Evolutionary conservation across 371 early-diverging fungal genomes (phyloP), one percentile per base, ranked within the genome.

Genomic region (Phascolomyces articulosus): DNA sequence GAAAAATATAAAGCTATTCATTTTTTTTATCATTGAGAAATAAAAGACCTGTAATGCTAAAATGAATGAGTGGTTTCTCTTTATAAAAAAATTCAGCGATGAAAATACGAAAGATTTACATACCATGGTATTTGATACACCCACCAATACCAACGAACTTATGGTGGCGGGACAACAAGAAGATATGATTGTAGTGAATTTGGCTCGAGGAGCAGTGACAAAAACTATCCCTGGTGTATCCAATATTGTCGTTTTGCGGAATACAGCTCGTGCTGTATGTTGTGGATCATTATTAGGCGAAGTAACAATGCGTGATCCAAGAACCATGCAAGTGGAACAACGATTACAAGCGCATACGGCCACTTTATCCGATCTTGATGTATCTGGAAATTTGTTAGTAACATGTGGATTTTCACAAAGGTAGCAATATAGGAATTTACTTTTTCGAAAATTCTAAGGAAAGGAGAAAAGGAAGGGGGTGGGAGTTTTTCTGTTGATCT

Each of bases 401-500:
- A 93, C 92, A 0, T 92, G 93, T 72, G 95, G 95, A 10, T 93
- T 88, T 70, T 92, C 93, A 7, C 83, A 81, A 65, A 66, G 83
- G 86, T 84, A 73, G 41, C 18, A n/a, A 27, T 26, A 48, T 3
- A 40, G 8, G 53, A 26, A 44, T 44, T 44, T n/a, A n/a, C n/a
- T n/a, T n/a, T n/a, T n/a, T n/a, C n/a, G n/a, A 16, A 44, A 44
- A 44, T 13, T 18, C 4, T 13, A 44, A n/a, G 0, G 16, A 44
- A n/a, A 44, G 29, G 28, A 29, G 16, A 9, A 15, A 44, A 56
- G 11, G 11, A 34, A 34, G 34, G 34, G 34, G 34, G n/a, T n/a
- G n/a, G n/a, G n/a, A n/a, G n/a, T n/a, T n/a, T n/a, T n/a, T n/a
- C n/a, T n/a, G n/a, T n/a, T 34, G 34, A 34, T 34, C 34, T 34